Evolutionary conservation across 2,329 filamentous ascomycete genomes (phyloP).

Genomic region (Alternaria sp.): DNA sequence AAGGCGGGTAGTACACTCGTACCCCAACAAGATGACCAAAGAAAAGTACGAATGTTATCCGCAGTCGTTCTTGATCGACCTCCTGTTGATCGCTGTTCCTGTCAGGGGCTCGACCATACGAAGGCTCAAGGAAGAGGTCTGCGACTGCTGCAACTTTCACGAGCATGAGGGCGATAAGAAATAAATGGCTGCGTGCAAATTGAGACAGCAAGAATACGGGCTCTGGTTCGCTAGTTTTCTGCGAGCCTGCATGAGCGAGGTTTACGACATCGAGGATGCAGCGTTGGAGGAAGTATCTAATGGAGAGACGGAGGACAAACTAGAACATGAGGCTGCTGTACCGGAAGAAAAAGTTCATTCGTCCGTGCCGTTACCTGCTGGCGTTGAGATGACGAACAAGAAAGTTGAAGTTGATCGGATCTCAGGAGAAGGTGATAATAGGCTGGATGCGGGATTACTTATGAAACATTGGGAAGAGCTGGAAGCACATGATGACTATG

Average conservation of each 20-base stretch:
- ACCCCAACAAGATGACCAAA: too few species aligned
- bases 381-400: too few species aligned
- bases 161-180: neutral
- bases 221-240: neutral
- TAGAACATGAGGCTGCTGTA: neutral
- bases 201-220: neutral
- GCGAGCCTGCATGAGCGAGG: neutral
- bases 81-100: accelerated
- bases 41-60: neutral
- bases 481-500: neutral
- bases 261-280: neutral
- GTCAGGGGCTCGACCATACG: neutral
- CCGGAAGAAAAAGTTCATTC: neutral
- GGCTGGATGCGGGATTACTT: neutral
- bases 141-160: neutral
- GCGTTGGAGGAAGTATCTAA: neutral
- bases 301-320: neutral
- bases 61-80: neutral
- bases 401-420: too few species aligned
- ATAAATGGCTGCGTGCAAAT: neutral
- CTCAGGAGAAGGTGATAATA: neutral
- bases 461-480: neutral
- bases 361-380: neutral
- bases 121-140: neutral
- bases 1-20: too few species aligned